Evolutionary conservation across 2,329 filamentous ascomycete species (phyloP), one percentile per base, ranked within the genome.

Genomic region (Parafenestella ontariensis): DNA sequence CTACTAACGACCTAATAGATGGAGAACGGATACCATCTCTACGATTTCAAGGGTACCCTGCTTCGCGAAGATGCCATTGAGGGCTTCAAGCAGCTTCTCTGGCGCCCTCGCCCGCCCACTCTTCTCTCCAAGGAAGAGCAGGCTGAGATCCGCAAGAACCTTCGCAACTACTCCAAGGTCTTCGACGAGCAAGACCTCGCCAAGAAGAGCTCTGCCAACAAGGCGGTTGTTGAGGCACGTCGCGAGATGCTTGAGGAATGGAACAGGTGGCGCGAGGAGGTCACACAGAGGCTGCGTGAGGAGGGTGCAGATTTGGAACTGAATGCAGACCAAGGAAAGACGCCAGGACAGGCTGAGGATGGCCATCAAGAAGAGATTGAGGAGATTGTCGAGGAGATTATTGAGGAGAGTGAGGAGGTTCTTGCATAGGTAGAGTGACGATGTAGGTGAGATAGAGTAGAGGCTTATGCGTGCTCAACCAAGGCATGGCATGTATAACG

Each of bases 1-100:
- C 29, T 54, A 40, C 62, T 69, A 58, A 68, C 54, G 49, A 41
- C 28, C 24, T 29, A 29, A 44, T 72, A 96, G 91, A 96, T 98
- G 92, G 95, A 99, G 83, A 99, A 98, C 76, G 95, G 95, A 61
- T 99, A 96, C 83, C 94, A 98, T 77, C 82, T 99, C 58, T 98
- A 97, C 85, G 93, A 96, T 76, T 99, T 99, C 86, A 90, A 88
- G 76, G 96, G 95, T 62, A 89, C 90, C 68, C 85, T 89, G 49
- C 87, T 99, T 49, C 89, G 92, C 54, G 96, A 99, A 79, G 91
- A 97, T 78, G 89, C 88, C 46, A 85, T 96, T 54, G 95, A 99
- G 65, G 96, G 96, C 79, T 98, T 99, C 86, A 97, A 97, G 86
- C 95, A 99, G 78, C 91, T 93, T 80, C 79, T 91, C 60, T 99